Evolutionary conservation across 352 stramenopile species (phyloP).

Genomic region (Blastocystis sp.): DNA sequence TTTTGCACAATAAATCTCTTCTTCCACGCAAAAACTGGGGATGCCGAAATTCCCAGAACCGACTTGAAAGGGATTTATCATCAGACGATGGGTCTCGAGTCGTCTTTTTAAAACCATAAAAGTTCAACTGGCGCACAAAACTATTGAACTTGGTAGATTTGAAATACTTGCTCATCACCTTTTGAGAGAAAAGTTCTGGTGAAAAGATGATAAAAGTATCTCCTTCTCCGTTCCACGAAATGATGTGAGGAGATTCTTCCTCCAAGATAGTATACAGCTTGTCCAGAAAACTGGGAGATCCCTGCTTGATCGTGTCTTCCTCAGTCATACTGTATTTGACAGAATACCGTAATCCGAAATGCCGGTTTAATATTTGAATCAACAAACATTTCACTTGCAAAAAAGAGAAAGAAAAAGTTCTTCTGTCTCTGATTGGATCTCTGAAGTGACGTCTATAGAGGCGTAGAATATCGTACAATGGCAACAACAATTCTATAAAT

Average conservation of each 20-base stretch:
- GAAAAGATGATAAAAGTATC: slow-evolving; percentile 57
- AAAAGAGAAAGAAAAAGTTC: not conserved
- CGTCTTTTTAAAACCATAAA: slow-evolving; percentile 54
- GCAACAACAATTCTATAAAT: not conserved
- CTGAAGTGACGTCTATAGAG: not conserved
- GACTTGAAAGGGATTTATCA: not conserved
- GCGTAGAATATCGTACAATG: not conserved
- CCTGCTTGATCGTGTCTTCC: slow-evolving; percentile 14
- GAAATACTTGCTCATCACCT: slow-evolving; percentile 60
- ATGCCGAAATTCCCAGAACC: slow-evolving; percentile 51
- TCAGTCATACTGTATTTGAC: slow-evolving; percentile 26
- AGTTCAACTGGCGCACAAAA: slow-evolving; percentile 58
- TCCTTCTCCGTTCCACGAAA: slow-evolving; percentile 43
- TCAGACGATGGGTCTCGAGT: slow-evolving; percentile 26
- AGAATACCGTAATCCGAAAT: not conserved
- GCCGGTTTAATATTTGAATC: not conserved
- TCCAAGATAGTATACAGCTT: slow-evolving; percentile 59
- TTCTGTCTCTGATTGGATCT: too few species aligned
- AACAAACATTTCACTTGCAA: not conserved
- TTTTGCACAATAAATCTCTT: slow-evolving; percentile 35
- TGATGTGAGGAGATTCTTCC: slow-evolving; percentile 55
- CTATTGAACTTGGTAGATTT: slow-evolving; percentile 60
- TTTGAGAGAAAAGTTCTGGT: slow-evolving; percentile 40
- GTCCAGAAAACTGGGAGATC: slow-evolving; percentile 39
- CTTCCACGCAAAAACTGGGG: slow-evolving; percentile 47